A percentile compares a stretch with the other conserved stretches of the same genome.
These are phyloP conservation scores for Hymenoscyphus salicellus DNA, from an alignment of 2,329 filamentous ascomycete genomes.

Conservation along the genomic window DNA sequence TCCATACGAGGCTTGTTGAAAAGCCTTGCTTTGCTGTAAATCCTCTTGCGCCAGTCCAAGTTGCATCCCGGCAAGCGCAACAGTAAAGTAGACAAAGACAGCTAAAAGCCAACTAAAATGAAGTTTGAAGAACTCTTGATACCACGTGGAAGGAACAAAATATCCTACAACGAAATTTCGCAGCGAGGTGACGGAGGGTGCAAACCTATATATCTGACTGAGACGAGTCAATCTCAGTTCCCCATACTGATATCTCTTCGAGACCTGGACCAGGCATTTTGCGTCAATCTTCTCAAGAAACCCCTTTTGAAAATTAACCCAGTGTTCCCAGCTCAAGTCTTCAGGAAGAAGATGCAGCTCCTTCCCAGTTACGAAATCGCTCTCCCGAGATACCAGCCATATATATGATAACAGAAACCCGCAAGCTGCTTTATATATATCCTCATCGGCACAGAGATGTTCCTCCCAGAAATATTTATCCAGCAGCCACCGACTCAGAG, in stretches of 20 bases:
- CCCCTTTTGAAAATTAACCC: conserved; percentile 19
- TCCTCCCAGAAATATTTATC: neutral
- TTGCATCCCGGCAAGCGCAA: neutral
- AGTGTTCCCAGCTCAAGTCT: conserved; percentile 21
- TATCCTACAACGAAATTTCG: no score
- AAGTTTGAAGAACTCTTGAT: neutral
- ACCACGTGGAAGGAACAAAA: no score
- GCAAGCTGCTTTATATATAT: neutral
- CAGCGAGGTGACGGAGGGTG: no score
- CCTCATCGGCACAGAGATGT: neutral
- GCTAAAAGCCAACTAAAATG: neutral
- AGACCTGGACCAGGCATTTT: no score
- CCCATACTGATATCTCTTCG: neutral
- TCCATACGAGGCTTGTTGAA: neutral
- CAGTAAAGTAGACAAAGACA: neutral
- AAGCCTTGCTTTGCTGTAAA: neutral
- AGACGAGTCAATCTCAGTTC: neutral
- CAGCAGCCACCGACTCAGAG: neutral
- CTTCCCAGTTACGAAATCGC: conserved; percentile 39
- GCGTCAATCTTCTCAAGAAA: no score
- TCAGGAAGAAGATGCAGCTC: conserved; percentile 31
- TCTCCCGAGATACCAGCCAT: conserved; percentile 35
- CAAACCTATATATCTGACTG: neutral
- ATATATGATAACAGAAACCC: conserved; percentile 39
- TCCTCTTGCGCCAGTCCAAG: neutral